Base-by-base conservation (phyloP, 1,139 yeast species). In the Yamadazyma taylorii region DNA sequence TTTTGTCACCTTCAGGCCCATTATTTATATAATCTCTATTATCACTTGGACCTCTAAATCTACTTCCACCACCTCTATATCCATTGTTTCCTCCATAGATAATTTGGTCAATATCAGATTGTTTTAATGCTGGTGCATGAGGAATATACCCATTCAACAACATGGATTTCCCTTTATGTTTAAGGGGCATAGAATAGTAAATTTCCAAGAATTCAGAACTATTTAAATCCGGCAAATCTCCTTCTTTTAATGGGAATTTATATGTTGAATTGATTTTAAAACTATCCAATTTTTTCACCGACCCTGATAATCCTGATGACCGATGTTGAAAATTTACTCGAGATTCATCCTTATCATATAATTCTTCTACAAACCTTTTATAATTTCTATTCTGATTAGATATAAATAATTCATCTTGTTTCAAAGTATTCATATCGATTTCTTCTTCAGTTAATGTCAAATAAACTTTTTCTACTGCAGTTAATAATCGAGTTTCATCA, bases 91-190 rank as follows among this genome's bases (percentile, higher is more conserved):
- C 49, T 3, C 69, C 64, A 47, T 78, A 78, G 33, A 70, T 51
- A 19, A 88, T 68, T n/a, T 75, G 67, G 42, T 82, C 86, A 37
- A 73, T 75, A 55, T 89, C 96, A 39, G 83, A 84, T 32, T 74
- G 78, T 3, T 79, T 78, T 34, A 90, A 67, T 2, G 82, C 82
- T 10, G 73, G 71, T 15, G 64, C 63, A 42, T 81, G 81, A 2
- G 88, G 74, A 42, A 81, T 78, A 50, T 72, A 86, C 0, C 97
- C 97, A 37, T 82, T 85, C 43, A 92, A 62, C 17, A 92, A 66
- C 86, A 92, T 85, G 3, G 95, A 84, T 56, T 92, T 92, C 37
- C 86, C 85, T 4, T 51, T 61, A 5, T 57, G 56, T 38, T 75
- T 72, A 13, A 66, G 58, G 3, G 79, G 78, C 75, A 85, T 76